Percentiles rank a stretch among this genome's conserved stretches.
Evolutionary conservation across 805 yeast genomes (phyloP).

Genomic region (Candida arabinofermentans): DNA sequence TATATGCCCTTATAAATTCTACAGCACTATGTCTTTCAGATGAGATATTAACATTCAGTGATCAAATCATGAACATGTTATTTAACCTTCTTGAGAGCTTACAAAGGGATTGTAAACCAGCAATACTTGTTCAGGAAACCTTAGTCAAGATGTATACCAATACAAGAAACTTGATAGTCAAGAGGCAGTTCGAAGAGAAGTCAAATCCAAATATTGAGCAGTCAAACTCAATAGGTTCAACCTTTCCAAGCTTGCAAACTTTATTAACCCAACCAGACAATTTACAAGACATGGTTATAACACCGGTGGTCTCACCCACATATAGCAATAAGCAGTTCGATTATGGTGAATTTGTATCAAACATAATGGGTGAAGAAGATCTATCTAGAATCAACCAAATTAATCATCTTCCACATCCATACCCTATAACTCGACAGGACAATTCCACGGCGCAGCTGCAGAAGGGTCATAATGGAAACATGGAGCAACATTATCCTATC

Average conservation of each 20-base stretch:
- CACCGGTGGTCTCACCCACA: background rate
- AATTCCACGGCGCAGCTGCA: background rate
- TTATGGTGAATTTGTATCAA: conserved; percentile 5
- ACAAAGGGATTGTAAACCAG: conserved; percentile 18
- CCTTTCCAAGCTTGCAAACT: background rate
- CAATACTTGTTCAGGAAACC: conserved; percentile 9
- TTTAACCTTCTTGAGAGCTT: conserved; percentile 6
- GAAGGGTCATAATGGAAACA: too few relatives aligned
- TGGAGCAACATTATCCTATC: too few relatives aligned
- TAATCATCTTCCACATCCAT: conserved; percentile 2
- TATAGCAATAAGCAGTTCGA: conserved; percentile 1
- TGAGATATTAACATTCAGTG: conserved; percentile 4
- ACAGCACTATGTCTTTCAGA: conserved; percentile 7
- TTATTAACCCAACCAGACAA: background rate
- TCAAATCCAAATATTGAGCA: background rate
- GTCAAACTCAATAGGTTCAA: background rate
- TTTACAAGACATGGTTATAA: background rate
- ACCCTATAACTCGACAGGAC: background rate
- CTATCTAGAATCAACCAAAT: background rate
- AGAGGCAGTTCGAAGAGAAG: conserved; percentile 3
- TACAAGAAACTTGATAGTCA: conserved; percentile 9
- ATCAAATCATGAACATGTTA: conserved; percentile 6
- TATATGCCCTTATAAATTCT: conserved; percentile 18
- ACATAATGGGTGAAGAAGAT: conserved; percentile 8
- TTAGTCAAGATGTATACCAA: conserved; percentile 12